Base-by-base conservation (phyloP, 2,329 filamentous ascomycete genomes). In the Sclerotinia spermophila region DNA sequence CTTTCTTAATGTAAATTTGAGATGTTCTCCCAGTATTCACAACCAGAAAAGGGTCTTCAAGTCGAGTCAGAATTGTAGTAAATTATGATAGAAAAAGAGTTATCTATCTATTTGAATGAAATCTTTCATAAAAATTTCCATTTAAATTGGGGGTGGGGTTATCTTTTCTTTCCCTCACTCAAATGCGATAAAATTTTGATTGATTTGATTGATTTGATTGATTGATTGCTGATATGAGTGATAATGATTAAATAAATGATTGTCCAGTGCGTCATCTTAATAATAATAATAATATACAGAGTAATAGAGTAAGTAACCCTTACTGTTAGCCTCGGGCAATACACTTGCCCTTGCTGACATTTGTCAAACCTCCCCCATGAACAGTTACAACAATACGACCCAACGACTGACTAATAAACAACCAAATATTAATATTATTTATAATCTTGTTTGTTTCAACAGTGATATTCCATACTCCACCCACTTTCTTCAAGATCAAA, bases 221-320 rank as follows among this genome's bases (percentile, higher is more conserved):
- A 33, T 44, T 55, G 38, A 67, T 19, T 4, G 15, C 13, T 58
- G 65, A 44, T 44, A 59, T 58, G 27, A 42, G 45, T 55, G 55
- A 58, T 33, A 35, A 30, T 53, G 48, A 51, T 51, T 27, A 7
- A 48, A 48, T 48, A 24, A 1, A 51, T 15, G 24, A 51, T 51
- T 27, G n/a, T 13, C 48, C 48, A 51, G 45, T 67, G 64, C 64
- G 64, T 67, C 64, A 67, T 67, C 48, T 15, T 11, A 27, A n/a
- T n/a, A n/a, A n/a, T n/a, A n/a, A n/a, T n/a, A n/a, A n/a, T n/a
- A n/a, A n/a, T n/a, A n/a, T n/a, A n/a, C n/a, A n/a, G n/a, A n/a
- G n/a, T n/a, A n/a, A n/a, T n/a, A n/a, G n/a, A n/a, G n/a, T n/a
- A n/a, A n/a, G n/a, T n/a, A n/a, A n/a, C n/a, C n/a, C n/a, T n/a